Percentiles rank a stretch among this genome's conserved stretches.
phyloP scores from a whole-genome alignment of 305 asterid genomes.

The Solanum hybrid region DNA sequence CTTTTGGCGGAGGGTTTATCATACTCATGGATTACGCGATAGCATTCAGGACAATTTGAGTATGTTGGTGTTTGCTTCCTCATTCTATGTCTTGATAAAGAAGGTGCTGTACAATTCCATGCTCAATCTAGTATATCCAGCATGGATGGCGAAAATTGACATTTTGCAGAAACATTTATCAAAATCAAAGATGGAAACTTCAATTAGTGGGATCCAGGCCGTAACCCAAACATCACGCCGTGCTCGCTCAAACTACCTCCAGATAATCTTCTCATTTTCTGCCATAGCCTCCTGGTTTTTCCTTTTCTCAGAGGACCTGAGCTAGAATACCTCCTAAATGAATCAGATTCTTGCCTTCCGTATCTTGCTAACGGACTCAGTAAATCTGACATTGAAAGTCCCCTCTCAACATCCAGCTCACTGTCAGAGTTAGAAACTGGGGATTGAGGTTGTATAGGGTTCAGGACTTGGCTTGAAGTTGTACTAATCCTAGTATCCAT shows the following conservation, averaged over 20 bases:
- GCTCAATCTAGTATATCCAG: not conserved
- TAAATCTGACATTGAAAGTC: constrained; percentile 56
- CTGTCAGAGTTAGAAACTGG: constrained; percentile 40
- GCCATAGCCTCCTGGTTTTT: constrained; percentile 45
- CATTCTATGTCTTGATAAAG: not conserved
- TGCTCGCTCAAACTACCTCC: constrained; percentile 76
- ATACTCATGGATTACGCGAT: not conserved
- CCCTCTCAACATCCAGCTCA: constrained; percentile 58
- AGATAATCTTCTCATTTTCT: constrained; percentile 40
- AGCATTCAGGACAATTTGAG: not conserved
- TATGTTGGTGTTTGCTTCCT: not conserved
- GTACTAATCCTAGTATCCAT: constrained; percentile 25
- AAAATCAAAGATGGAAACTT: not conserved
- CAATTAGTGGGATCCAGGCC: constrained; percentile 62
- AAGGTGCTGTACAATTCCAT: not conserved
- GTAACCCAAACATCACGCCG: constrained; percentile 32
- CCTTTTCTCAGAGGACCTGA: constrained; percentile 61
- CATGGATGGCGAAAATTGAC: not conserved
- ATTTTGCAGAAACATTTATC: not conserved
- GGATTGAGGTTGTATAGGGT: constrained; percentile 33
- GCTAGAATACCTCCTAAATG: constrained; percentile 56
- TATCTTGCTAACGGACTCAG: constrained; percentile 35
- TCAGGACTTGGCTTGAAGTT: constrained; percentile 20
- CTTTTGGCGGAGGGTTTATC: not conserved
- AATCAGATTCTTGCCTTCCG: constrained; percentile 32